phyloP scores from a whole-genome alignment of 2,329 filamentous ascomycete genomes.

The Macrophomina phaseolina region DNA sequence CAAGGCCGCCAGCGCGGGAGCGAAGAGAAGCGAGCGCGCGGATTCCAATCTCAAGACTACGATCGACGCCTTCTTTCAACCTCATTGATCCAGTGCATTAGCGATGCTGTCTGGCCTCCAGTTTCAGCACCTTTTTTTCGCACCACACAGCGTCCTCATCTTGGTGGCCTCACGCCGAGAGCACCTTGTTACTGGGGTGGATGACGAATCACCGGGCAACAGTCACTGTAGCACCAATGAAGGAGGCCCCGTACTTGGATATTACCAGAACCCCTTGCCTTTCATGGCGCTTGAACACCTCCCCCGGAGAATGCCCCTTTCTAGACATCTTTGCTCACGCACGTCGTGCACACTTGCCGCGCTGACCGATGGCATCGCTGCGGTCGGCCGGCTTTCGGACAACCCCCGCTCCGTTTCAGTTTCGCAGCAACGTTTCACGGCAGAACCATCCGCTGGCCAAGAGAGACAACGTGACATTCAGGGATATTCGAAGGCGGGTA shows the following conservation, averaged over 20 bases:
- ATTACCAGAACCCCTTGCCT: not conserved
- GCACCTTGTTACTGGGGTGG: not conserved
- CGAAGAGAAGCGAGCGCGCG: constrained; percentile 13
- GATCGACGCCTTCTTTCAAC: constrained; percentile 9
- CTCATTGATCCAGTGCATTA: not conserved
- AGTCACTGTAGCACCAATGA: not conserved
- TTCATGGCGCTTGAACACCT: not conserved
- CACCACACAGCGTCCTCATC: not conserved
- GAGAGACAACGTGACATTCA: not conserved
- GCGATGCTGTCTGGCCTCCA: not conserved
- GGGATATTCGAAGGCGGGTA: not conserved
- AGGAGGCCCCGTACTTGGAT: not conserved
- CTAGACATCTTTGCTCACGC: not conserved
- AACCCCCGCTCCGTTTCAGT: constrained; percentile 1
- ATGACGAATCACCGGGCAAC: constrained; percentile 4
- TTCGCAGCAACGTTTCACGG: constrained; percentile 6
- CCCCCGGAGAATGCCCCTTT: not conserved
- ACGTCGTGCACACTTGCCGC: not conserved
- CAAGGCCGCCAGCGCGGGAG: constrained; percentile 11
- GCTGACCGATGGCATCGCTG: not conserved
- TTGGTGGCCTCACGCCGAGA: not conserved
- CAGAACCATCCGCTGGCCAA: not conserved
- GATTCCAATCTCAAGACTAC: not conserved
- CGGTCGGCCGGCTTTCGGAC: constrained; percentile 5
- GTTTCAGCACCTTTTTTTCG: not conserved